Base-by-base conservation (phyloP, 2,329 filamentous ascomycete genomes). In the Hypoxylon sp. region DNA sequence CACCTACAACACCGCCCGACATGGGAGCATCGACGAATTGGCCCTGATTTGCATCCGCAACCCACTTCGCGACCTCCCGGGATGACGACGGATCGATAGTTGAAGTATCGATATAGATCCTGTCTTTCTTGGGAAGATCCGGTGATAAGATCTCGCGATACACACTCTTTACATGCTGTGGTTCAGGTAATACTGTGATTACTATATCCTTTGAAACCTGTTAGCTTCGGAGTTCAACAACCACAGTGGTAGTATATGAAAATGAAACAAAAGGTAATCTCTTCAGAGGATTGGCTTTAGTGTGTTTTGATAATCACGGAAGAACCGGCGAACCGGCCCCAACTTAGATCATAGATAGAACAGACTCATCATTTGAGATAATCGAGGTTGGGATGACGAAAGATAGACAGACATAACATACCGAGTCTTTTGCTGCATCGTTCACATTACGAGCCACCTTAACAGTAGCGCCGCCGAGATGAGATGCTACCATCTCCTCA, bases 1-100 rank as follows among this genome's bases (percentile, higher is more conserved):
- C 94, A 31, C 93, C 94, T 4, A 97, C 91, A 0, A 97, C 92
- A 40, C 94, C 94, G 36, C 94, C 94, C 0, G 93, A 97, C 88
- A 99, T 96, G 32, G 94, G 94, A 2, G 94, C 93, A 69, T 99
- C 94, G 51, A 97, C 86, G 67, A 97, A 97, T 42, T 79, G 80
- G 43, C 90, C 90, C 67, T 88, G 82, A 1, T 82, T 78, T 1
- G 84, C 83, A 4, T 81, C 81, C 49, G 71, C 55, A 1, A 95
- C 86, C 16, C 81, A 79, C 54, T 84, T 78, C 15, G 91, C 91
- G 4, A 97, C 87, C 60, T 85, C 81, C 27, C 84, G 84, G 1
- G 92, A 97, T 2, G 91, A 90, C 21, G 85, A 84, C 0, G 92
- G 91, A 71, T 97, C 94, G 67, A 99, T 97, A 11, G 94, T 99